Conservation (phyloP, 495 filamentous ascomycete genomes). For the Letharia columbiana region DNA sequence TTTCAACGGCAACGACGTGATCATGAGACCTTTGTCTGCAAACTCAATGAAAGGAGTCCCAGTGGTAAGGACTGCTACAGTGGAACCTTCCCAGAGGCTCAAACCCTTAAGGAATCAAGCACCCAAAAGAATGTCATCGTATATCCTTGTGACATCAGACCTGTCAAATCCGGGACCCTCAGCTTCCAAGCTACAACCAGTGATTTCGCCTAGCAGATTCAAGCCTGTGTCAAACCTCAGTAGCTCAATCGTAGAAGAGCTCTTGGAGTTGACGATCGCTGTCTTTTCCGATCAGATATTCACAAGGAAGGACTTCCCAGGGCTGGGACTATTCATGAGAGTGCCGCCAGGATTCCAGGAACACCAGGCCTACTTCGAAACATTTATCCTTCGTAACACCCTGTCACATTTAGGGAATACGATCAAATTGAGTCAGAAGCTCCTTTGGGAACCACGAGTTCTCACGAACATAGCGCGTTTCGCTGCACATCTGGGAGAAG, state of each 20-base stretch:
- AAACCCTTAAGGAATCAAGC: constrained; percentile 43
- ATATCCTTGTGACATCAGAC: constrained; percentile 74
- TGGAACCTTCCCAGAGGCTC: constrained; percentile 42
- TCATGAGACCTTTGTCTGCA: constrained; percentile 63
- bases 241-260: constrained; percentile 61
- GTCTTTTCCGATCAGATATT: constrained; percentile 80
- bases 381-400: constrained; percentile 70
- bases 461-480: constrained; percentile 80
- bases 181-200: constrained; percentile 53
- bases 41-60: constrained; percentile 44
- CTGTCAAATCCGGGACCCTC: constrained; percentile 45
- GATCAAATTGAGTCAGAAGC: constrained; percentile 59
- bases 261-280: constrained; percentile 64
- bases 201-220: constrained; percentile 45
- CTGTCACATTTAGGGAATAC: constrained; percentile 61
- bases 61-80: constrained; percentile 61
- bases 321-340: constrained; percentile 81
- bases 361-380: constrained; percentile 89
- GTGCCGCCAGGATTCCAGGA: constrained; percentile 86
- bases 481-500: constrained; percentile 70
- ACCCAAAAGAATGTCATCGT: constrained; percentile 73
- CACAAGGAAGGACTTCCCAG: constrained; percentile 77
- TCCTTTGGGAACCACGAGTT: constrained; percentile 72
- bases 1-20: constrained; percentile 78
- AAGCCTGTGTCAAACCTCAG: constrained; percentile 42